Base-by-base conservation (phyloP, 768 basidiomycete species). In the Termitomyces bulborhizus region DNA sequence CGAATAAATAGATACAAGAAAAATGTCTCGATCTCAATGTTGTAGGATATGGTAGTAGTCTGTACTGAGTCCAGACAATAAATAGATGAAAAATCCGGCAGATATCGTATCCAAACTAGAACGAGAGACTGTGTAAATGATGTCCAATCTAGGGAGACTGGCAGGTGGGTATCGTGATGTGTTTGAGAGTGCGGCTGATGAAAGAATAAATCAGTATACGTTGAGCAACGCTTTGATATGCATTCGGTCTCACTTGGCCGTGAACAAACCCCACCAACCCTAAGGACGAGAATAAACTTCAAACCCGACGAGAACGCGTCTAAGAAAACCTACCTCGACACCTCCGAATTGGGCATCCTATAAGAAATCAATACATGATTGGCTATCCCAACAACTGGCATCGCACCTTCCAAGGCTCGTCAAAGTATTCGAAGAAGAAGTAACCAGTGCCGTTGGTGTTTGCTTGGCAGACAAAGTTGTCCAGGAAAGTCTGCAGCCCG, bases 381-480 rank as follows among this genome's bases (percentile, higher is more conserved):
- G 5, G 39, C 21, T 27, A 24, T 18, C 6, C 26, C 27, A 46
- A 39, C 37, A 51, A 24, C 12, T 13, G 60, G 59, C 8, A 29
- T 57, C 77, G 63, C 60, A 80, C 82, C 76, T 93, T 92, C 92
- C 90, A 94, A 32, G 74, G 69, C 68, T 93, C 89, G 64, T 95
- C 92, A 57, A 81, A 83, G 65, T 76, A 84, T 79, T 89, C 89
- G 57, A 93, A 92, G 75, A 82, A 95, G 80, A 93, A 97, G 72
- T 96, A 96, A 15, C 81, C 75, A 0, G 90, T 93, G 12, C 81
- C 80, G 58, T 93, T 93, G 16, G 68, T 57, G 67, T 93, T 97
- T 0, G 95, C 89, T 65, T 83, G 79, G 64, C 96, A 99, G 7
- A 94, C 84, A 61, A 92, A 99, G 0, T 80, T 83, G 66, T 98